Conservation (phyloP, 2,329 filamentous ascomycete species). For the Neonectria sp. region DNA sequence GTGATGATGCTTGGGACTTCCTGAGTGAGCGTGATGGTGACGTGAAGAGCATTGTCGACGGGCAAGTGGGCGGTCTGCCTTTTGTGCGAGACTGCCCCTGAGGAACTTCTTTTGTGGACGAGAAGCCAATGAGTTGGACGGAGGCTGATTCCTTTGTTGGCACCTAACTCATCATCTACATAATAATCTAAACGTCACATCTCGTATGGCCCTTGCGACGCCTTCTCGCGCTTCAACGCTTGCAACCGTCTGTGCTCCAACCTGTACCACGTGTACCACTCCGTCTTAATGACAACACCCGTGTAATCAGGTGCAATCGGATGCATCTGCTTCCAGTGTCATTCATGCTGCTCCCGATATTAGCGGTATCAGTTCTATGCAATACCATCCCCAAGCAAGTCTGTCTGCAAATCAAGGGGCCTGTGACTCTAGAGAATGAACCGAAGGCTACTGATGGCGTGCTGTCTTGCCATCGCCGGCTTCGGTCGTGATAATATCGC, state of each 20-base stretch:
- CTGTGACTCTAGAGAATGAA: too few species aligned
- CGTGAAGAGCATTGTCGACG: too few species aligned
- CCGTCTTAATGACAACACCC: not conserved
- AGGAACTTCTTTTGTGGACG: too few species aligned
- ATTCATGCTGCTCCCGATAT: not conserved
- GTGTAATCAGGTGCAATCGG: not conserved
- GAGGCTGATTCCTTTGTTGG: too few species aligned
- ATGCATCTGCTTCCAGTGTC: not conserved
- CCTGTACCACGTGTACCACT: conserved; percentile 1
- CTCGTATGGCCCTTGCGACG: not conserved
- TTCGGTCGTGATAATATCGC: not conserved
- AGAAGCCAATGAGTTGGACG: too few species aligned
- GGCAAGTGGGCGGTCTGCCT: too few species aligned
- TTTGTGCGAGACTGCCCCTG: too few species aligned
- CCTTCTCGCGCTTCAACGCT: not conserved
- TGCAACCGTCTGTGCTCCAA: not conserved
- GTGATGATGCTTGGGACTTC: too few species aligned
- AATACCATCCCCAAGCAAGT: too few species aligned
- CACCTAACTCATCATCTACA: too few species aligned
- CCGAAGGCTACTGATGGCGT: not conserved
- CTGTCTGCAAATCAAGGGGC: too few species aligned
- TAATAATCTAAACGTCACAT: not conserved
- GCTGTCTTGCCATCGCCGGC: not conserved
- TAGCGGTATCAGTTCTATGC: not conserved
- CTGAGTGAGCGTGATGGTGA: too few species aligned